These are phyloP conservation scores for Orbilia blumenaviensis DNA, from an alignment of 2,329 filamentous ascomycete species.

Conservation along the genomic window DNA sequence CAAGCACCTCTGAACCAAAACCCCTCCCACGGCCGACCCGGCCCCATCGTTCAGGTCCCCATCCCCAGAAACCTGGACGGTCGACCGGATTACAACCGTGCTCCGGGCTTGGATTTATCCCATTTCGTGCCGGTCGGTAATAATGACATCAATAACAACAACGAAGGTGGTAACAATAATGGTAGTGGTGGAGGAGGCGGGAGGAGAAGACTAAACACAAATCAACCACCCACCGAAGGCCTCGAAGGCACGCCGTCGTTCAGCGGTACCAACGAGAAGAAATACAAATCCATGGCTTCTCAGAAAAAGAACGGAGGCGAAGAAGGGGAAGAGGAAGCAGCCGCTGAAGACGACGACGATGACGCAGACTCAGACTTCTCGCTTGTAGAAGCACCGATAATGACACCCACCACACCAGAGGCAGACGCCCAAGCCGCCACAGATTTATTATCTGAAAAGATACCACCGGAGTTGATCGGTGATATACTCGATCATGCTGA, in stretches of 20 bases:
- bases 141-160: no score
- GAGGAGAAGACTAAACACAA: not conserved
- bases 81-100: slow-evolving; percentile 17
- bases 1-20: slow-evolving; percentile 24
- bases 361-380: not conserved
- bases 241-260: not conserved
- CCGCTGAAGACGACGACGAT: not conserved
- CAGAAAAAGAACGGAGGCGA: not conserved
- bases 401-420: not conserved
- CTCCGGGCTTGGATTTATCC: slow-evolving; percentile 20
- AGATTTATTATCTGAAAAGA: not conserved
- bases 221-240: not conserved
- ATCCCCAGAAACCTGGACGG: slow-evolving; percentile 39
- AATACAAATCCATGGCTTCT: not conserved
- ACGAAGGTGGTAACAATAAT: not conserved
- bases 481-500: slow-evolving; percentile 40
- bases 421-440: slow-evolving; percentile 1
- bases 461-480: slow-evolving; percentile 28
- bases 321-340: not conserved
- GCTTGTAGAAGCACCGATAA: not conserved
- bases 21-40: slow-evolving; percentile 12
- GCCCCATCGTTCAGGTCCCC: slow-evolving; percentile 25
- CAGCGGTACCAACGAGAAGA: not conserved
- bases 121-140: not conserved
- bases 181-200: not conserved